Conservation (phyloP, 2,329 filamentous ascomycete species). For the Fusarium chuoi region DNA sequence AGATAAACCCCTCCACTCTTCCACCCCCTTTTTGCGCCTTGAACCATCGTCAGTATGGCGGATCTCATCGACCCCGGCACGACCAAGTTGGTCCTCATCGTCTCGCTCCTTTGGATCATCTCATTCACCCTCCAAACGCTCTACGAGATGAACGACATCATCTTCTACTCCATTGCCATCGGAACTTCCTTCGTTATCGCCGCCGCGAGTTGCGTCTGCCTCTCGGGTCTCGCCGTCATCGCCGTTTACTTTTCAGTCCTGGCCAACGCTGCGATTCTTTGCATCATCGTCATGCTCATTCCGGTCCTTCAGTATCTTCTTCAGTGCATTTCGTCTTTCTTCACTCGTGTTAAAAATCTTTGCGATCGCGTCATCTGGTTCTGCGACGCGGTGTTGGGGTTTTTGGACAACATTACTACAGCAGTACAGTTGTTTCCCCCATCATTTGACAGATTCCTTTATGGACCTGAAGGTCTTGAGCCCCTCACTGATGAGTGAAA, state of each 20-base stretch:
- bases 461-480: not conserved
- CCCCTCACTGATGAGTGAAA: fast-evolving
- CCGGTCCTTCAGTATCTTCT: not conserved
- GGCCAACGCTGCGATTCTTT: not conserved
- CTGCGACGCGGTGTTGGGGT: not conserved
- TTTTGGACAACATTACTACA: not conserved
- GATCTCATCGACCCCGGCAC: not conserved
- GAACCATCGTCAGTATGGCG: not conserved
- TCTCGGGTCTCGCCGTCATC: not conserved
- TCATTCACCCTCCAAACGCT: not conserved
- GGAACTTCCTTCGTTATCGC: not conserved
- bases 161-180: not conserved
- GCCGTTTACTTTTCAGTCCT: not conserved
- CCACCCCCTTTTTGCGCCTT: fast-evolving
- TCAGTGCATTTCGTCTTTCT: not conserved
- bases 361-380: not conserved
- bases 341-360: fast-evolving
- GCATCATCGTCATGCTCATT: not conserved
- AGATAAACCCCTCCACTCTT: fast-evolving
- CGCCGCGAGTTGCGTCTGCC: not conserved
- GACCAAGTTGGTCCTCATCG: not conserved
- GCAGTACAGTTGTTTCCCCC: not conserved
- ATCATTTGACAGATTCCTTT: not conserved
- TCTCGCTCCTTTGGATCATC: not conserved
- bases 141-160: not conserved